phyloP scores from a whole-genome alignment of 257 asterid species.

The Ballota nigra region DNA sequence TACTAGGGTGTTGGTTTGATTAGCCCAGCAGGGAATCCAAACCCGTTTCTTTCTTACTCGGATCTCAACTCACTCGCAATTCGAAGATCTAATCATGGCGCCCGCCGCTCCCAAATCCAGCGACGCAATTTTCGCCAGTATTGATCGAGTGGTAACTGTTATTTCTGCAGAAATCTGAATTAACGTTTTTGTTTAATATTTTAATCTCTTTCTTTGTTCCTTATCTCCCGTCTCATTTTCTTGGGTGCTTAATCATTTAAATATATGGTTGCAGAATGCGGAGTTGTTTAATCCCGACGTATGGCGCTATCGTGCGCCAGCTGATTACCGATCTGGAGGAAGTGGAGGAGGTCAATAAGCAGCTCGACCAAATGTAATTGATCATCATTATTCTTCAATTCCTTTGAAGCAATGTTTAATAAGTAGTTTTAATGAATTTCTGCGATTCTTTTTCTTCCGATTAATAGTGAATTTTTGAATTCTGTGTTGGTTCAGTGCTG shows the following conservation, averaged over 20 bases:
- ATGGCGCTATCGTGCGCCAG: conserved; percentile 95
- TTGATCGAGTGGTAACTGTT: conserved; percentile 50
- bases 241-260: background rate
- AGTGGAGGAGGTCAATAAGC: conserved; percentile 96
- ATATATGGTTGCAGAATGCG: conserved; percentile 48
- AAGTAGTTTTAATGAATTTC: background rate
- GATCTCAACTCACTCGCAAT: conserved; percentile 5
- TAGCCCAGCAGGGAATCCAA: no score
- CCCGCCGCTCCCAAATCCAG: conserved; percentile 56
- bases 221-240: no score
- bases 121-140: conserved; percentile 53
- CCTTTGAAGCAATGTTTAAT: background rate
- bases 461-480: background rate
- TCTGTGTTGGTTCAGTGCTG: conserved; percentile 1
- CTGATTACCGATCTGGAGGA: conserved; percentile 95
- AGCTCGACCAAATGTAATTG: conserved; percentile 88
- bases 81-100: conserved; percentile 42
- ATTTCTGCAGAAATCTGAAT: background rate
- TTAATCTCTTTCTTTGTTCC: no score
- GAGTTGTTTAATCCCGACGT: conserved; percentile 88
- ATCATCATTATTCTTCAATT: background rate
- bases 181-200: no score
- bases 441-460: background rate
- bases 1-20: no score
- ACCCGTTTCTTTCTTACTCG: no score